phyloP scores from a whole-genome alignment of 208 protist genomes.

The Leishmania braziliensis region DNA sequence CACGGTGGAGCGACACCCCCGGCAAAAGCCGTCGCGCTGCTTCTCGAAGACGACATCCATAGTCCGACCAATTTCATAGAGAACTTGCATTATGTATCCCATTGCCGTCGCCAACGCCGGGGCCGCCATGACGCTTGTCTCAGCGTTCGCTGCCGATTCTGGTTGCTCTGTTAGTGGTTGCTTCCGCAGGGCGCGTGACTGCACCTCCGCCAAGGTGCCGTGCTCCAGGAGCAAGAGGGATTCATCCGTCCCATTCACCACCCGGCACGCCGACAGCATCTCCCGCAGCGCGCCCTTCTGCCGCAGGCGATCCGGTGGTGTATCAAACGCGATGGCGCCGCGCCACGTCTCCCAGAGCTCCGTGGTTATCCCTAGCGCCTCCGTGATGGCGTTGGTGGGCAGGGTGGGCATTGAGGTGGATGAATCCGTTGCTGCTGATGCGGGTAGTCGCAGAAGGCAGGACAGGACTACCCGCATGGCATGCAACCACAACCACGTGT shows the following conservation, averaged over 20 bases:
- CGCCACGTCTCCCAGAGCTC: conserved; percentile 27
- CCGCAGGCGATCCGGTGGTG: conserved; percentile 25
- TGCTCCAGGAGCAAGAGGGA: conserved; percentile 21
- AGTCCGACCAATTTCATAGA: conserved; percentile 33
- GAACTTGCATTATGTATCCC: conserved; percentile 28
- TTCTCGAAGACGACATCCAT: conserved; percentile 25
- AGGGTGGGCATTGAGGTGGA: conserved; percentile 3
- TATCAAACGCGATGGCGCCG: conserved; percentile 22
- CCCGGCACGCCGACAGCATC: conserved; percentile 25
- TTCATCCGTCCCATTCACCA: conserved; percentile 14
- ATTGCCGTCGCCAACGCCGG: conserved; percentile 14
- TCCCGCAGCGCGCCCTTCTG: conserved; percentile 11
- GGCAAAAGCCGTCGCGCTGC: conserved; percentile 36
- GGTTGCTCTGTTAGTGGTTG: not conserved
- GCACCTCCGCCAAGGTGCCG: conserved; percentile 10
- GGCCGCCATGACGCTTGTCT: conserved; percentile 1
- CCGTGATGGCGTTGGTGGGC: conserved; percentile 5
- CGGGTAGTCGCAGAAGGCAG: conserved; percentile 12
- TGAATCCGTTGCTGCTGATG: not conserved
- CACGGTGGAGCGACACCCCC: conserved; percentile 29
- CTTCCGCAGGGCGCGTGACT: conserved; percentile 9
- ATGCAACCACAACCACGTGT: conserved; percentile 32
- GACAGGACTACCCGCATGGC: conserved; percentile 21
- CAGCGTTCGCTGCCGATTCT: not conserved
- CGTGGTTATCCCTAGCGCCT: conserved; percentile 11